Evolutionary conservation across 148 eudicot species (phyloP).

Genomic region (Dianthus caryophyllus): DNA sequence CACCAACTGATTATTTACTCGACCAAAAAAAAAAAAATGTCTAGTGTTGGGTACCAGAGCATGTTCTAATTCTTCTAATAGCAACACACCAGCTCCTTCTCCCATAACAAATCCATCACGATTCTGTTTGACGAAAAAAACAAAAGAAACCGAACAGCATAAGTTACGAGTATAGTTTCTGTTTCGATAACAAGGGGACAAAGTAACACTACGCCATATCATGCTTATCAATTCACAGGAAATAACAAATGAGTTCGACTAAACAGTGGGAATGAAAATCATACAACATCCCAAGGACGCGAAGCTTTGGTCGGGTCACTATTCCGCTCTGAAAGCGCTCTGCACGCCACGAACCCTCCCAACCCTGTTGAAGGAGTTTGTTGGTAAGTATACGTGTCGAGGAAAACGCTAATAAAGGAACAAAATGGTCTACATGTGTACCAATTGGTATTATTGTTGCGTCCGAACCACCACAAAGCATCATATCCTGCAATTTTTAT

Average conservation of each 20-base stretch:
- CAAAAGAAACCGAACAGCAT: not conserved
- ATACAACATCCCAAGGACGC: conserved; percentile 92
- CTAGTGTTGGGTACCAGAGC: conserved; percentile 53
- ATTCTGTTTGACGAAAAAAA: conserved; percentile 40
- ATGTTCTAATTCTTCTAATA: conserved; percentile 91
- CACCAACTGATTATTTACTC: not conserved
- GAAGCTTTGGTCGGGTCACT: conserved; percentile 88
- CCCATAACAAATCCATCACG: conserved; percentile 99
- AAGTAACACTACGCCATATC: no score
- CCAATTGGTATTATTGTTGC: conserved; percentile 86
- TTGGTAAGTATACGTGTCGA: conserved; percentile 7
- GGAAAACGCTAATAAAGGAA: conserved; percentile 8
- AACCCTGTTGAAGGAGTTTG: conserved; percentile 48
- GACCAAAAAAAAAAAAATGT: not conserved
- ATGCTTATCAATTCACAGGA: no score
- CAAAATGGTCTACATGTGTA: conserved; percentile 23
- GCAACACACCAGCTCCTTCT: conserved; percentile 96
- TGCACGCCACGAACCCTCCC: conserved; percentile 94
- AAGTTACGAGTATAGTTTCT: not conserved
- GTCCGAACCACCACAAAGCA: conserved; percentile 99
- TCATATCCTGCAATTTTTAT: conserved; percentile 57
- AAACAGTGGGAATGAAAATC: conserved; percentile 10
- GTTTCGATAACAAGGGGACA: not conserved
- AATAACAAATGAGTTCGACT: no score
- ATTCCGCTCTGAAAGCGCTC: conserved; percentile 88